Base-by-base conservation (phyloP, 805 yeast species). In the Pichia ethanolica region DNA sequence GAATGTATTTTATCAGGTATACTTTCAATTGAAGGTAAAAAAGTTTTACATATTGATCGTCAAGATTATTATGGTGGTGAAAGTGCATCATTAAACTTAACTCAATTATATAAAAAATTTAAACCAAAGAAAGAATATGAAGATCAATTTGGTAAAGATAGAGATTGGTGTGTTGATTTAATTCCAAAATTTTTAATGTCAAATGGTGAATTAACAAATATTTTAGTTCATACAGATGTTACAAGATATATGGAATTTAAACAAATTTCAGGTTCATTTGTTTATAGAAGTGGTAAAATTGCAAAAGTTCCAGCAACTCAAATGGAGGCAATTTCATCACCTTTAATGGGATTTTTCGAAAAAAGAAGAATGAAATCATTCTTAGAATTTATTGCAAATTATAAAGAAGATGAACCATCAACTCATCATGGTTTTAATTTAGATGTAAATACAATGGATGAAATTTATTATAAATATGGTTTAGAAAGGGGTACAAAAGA, bases 111-210 rank as follows among this genome's bases (percentile, higher is more conserved):
- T 73, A 69, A 76, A 58, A 90, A 90, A 71, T 90, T 89, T 76
- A 88, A 89, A 65, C 96, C 97, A 34, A 73, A 78, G 45, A 86
- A 81, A 54, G 77, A 78, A 57, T 83, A 88, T 39, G 85, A 83
- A 53, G 74, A 73, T 25, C 76, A 79, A 54, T 78, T 82, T 54
- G 98, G 99, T 46, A 82, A 95, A 62, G 96, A 89, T 63, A 79
- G 98, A 56, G 98, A 93, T 67, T 93, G 98, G 97, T 89, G 95
- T 69, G 93, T 93, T 46, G 99, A 93, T 66, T 76, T 93, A 70
- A 89, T 93, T 62, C 99, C 99, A 41, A 93, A 93, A 71, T 90
- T 93, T 59, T 73, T 93, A 59, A 93, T 93, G 99, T 90, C 97
- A 48, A 88, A 89, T 64, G 99, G 99, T 39, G 99, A 91, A 66